These are phyloP conservation scores for Cudoniella acicularis DNA, from an alignment of 495 filamentous ascomycete species.

Conservation along the genomic window DNA sequence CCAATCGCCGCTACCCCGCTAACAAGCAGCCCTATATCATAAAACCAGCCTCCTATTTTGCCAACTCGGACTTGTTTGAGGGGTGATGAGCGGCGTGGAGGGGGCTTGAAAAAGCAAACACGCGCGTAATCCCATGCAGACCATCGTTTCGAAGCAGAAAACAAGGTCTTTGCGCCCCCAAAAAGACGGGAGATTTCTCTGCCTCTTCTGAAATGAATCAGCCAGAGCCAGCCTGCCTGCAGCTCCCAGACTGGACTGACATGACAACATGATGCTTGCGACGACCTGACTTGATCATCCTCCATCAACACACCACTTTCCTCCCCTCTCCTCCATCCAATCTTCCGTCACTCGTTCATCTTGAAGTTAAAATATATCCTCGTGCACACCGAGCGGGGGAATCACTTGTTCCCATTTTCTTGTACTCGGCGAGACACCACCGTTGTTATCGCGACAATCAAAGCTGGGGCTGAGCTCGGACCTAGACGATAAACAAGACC, in stretches of 20 bases:
- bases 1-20: neutral
- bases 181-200: neutral
- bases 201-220: no score
- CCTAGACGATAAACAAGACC: neutral
- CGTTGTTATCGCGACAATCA: neutral
- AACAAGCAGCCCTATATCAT: neutral
- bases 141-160: neutral
- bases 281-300: neutral
- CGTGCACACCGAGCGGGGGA: neutral
- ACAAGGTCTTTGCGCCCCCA: neutral
- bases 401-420: neutral
- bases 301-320: neutral
- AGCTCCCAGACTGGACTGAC: neutral
- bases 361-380: slow-evolving; percentile 1
- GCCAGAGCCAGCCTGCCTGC: neutral
- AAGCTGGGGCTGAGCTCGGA: neutral
- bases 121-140: neutral
- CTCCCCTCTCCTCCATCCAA: neutral
- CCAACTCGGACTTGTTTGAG: neutral
- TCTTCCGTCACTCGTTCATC: slow-evolving; percentile 2
- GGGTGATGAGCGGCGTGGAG: no score
- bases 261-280: neutral
- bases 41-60: neutral
- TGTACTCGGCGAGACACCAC: neutral
- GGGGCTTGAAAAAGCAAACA: neutral